Evolutionary conservation across 2,329 filamentous ascomycete species (phyloP).

Genomic region (Cladobotryum protrusum): DNA sequence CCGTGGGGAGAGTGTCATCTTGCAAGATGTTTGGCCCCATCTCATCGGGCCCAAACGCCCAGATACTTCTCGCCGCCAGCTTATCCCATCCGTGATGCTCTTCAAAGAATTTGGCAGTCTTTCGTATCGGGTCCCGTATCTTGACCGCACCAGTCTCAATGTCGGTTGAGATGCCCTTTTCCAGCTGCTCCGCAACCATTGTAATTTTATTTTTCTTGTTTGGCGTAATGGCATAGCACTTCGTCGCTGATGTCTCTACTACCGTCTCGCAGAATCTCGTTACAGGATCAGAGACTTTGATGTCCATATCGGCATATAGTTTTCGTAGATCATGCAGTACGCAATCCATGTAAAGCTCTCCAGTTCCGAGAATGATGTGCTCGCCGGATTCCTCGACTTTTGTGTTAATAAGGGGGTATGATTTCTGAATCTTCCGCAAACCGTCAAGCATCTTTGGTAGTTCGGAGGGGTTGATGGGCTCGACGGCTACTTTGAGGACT

Average conservation of each 20-base stretch:
- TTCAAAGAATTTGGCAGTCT: slow-evolving; percentile 95
- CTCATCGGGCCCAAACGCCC: slow-evolving; percentile 97
- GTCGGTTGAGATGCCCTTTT: slow-evolving; percentile 89
- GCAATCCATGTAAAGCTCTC: slow-evolving; percentile 99
- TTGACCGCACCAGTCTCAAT: slow-evolving; percentile 87
- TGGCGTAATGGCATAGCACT: slow-evolving; percentile 94
- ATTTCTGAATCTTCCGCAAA: slow-evolving; percentile 94
- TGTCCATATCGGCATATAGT: slow-evolving; percentile 98
- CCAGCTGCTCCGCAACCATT: slow-evolving; percentile 93
- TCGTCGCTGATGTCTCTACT: slow-evolving; percentile 92
- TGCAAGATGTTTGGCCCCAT: slow-evolving; percentile 92
- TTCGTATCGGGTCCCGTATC: slow-evolving; percentile 87
- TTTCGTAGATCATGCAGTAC: slow-evolving; percentile 89
- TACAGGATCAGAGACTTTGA: slow-evolving; percentile 96
- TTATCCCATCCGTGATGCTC: slow-evolving; percentile 97
- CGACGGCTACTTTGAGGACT: slow-evolving; percentile 94
- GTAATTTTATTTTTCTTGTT: slow-evolving; percentile 99
- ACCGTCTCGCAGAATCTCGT: slow-evolving; percentile 98
- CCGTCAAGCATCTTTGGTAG: slow-evolving; percentile 98
- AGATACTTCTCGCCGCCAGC: slow-evolving; percentile 88
- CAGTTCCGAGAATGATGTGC: slow-evolving; percentile 89
- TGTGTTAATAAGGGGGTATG: slow-evolving; percentile 88
- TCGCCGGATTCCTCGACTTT: slow-evolving; percentile 98
- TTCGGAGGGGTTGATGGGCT: slow-evolving; percentile 96
- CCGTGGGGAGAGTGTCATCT: slow-evolving; percentile 89